Base-by-base conservation (phyloP, 208 protist genomes). In the Crithidia fasciculata region DNA sequence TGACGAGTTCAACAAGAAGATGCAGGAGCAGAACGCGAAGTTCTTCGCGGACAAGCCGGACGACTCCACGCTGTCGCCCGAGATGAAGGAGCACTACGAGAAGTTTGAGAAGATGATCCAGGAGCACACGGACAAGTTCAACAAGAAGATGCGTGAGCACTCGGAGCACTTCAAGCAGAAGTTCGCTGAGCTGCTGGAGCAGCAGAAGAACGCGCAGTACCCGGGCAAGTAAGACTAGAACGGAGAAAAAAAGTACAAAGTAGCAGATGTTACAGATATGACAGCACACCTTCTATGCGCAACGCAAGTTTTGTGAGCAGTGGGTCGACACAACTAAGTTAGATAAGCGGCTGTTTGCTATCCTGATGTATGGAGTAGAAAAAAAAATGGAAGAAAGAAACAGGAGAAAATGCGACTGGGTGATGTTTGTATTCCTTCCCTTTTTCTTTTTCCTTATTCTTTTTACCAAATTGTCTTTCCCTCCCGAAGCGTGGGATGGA, bases 41-140 rank as follows among this genome's bases (percentile, higher is more conserved):
- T 96, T 96, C 83, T 96, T 96, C 72, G 89, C 90, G 54, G 90
- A 95, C 85, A 95, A 95, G 81, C 92, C 92, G 43, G 90, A 94
- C 63, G 90, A 96, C 72, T 85, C 80, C 63, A 92, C 90, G 18
- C 88, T 96, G 68, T 96, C 92, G 7, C 90, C 92, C 52, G 90
- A 96, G 80, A 94, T 95, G 88, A 95, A 94, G 86, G 90, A 95
- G 81, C 90, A 95, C 88, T 96, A 95, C 68, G 90, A 95, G 69
- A 94, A 94, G 90, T 95, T 96, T 66, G 92, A 95, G 84, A 92
- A 92, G 82, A 93, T 96, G 86, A 96, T 95, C 81, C 83, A 96
- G 85, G 89, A 96, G 85, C 90, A 96, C 87, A 95, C 89, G 37
- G 92, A 95, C 40, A 96, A 96, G 82, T 96, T 96, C 85, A 95